Percentiles rank a stretch among this genome's conserved stretches.
These are phyloP conservation scores for Leccinum incarnatum DNA, from an alignment of 768 basidiomycete species.

Conservation along the genomic window DNA sequence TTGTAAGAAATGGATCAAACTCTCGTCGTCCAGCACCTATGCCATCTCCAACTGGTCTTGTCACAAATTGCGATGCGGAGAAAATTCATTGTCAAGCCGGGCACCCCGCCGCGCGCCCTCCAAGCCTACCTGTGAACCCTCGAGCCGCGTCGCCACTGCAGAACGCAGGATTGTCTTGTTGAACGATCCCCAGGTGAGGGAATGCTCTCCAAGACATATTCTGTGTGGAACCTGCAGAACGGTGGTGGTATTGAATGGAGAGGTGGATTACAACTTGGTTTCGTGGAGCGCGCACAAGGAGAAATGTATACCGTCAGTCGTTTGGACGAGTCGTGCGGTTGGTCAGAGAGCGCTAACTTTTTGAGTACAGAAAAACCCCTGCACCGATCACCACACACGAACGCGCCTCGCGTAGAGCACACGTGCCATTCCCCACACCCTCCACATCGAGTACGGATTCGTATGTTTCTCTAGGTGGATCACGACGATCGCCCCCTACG, in stretches of 20 bases:
- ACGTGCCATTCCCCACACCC: conserved; percentile 13
- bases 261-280: conserved; percentile 56
- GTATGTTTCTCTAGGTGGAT: conserved; percentile 10
- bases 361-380: conserved; percentile 15
- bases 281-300: conserved; percentile 65
- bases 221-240: conserved; percentile 51
- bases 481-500: conserved; percentile 14
- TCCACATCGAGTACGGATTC: conserved; percentile 20
- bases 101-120: conserved; percentile 17
- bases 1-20: conserved; percentile 63
- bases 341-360: conserved; percentile 1
- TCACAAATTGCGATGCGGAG: conserved; percentile 47
- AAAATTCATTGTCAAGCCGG: conserved; percentile 18
- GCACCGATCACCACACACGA: conserved; percentile 22
- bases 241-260: conserved; percentile 44
- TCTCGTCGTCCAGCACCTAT: conserved; percentile 43
- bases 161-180: conserved; percentile 61
- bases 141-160: conserved; percentile 56
- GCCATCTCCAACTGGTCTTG: conserved; percentile 48
- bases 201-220: conserved; percentile 43
- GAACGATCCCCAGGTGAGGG: conserved; percentile 61
- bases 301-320: conserved; percentile 42
- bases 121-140: conserved; percentile 40
- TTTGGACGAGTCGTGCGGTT: neutral
- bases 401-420: conserved; percentile 12